phyloP scores from a whole-genome alignment of 169 alveolate genomes.

The Eimeria necatrix region DNA sequence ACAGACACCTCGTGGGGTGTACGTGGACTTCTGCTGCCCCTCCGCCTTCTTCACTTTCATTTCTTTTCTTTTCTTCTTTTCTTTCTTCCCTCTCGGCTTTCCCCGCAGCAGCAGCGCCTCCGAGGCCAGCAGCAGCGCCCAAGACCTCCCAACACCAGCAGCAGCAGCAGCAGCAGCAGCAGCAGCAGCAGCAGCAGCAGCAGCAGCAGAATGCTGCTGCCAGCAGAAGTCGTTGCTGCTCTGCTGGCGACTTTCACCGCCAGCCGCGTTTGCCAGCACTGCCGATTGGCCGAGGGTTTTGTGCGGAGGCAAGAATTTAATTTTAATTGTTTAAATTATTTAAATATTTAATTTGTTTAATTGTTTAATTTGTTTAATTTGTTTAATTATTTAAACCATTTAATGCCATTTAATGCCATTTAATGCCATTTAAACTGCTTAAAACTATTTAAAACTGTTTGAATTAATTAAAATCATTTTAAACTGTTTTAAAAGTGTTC shows the following conservation, averaged over 20 bases:
- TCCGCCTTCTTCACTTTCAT: background rate
- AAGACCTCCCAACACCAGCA: slow-evolving; percentile 15
- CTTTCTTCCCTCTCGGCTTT: background rate
- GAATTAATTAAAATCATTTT: too few species aligned
- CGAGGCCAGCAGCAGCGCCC: background rate
- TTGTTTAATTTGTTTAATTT: too few species aligned
- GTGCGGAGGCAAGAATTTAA: background rate
- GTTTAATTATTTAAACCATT: too few species aligned
- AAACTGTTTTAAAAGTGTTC: too few species aligned
- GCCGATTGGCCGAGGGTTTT: background rate
- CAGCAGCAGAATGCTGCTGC: slow-evolving; percentile 26
- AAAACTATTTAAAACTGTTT: too few species aligned
- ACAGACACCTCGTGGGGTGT: background rate
- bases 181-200: background rate
- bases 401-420: too few species aligned
- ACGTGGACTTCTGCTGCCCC: background rate
- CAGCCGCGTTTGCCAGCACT: background rate
- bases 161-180: background rate
- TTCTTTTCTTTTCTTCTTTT: background rate
- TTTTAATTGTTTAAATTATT: background rate
- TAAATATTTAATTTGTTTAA: too few species aligned
- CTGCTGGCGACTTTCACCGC: slow-evolving; percentile 26
- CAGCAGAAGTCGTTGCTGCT: slow-evolving; percentile 27
- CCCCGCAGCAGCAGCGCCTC: background rate
- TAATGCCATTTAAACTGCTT: too few species aligned